A percentile compares a stretch with the other conserved stretches of the same genome.
These are phyloP conservation scores for Nepenthes alata DNA, from an alignment of 179 eudicot genomes.

Conservation along the genomic window DNA sequence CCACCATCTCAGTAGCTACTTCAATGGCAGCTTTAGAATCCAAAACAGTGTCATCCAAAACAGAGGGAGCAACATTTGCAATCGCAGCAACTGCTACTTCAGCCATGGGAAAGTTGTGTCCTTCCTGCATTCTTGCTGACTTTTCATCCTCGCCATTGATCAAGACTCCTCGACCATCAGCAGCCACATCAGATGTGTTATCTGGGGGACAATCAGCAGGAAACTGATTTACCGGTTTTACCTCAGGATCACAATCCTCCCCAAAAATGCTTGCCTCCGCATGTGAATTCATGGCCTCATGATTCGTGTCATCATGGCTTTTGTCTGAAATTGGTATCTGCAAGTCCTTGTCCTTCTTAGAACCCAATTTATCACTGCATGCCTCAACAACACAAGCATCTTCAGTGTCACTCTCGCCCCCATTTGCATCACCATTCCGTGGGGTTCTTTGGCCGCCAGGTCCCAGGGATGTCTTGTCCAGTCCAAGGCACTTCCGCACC, in stretches of 20 bases:
- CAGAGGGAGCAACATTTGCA: constrained; percentile 7
- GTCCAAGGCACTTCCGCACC: constrained; percentile 70
- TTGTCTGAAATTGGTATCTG: constrained; percentile 15
- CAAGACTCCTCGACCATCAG: constrained; percentile 12
- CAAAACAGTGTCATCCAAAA: constrained; percentile 1
- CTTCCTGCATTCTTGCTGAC: constrained; percentile 3
- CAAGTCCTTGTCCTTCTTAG: constrained; percentile 40
- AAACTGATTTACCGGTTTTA: constrained; percentile 12
- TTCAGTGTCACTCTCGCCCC: constrained; percentile 57
- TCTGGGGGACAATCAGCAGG: constrained; percentile 13
- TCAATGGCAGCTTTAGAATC: constrained; percentile 11
- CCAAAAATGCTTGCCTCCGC: constrained; percentile 19
- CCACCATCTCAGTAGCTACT: constrained; percentile 10
- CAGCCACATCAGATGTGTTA: constrained; percentile 7
- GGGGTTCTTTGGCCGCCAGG: constrained; percentile 17
- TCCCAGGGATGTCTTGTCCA: constrained; percentile 36
- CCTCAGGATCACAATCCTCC: constrained; percentile 20
- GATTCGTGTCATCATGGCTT: constrained; percentile 24
- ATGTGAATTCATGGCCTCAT: constrained; percentile 14
- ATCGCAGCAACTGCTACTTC: constrained; percentile 7
- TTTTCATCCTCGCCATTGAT: constrained; percentile 6
- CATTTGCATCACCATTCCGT: constrained; percentile 33
- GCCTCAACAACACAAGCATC: constrained; percentile 58
- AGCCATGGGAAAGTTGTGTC: constrained; percentile 9
- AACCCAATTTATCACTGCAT: constrained; percentile 38